These are phyloP conservation scores for Pontederia paniculata DNA, from an alignment of 176 grass and related monocot species.

Conservation along the genomic window DNA sequence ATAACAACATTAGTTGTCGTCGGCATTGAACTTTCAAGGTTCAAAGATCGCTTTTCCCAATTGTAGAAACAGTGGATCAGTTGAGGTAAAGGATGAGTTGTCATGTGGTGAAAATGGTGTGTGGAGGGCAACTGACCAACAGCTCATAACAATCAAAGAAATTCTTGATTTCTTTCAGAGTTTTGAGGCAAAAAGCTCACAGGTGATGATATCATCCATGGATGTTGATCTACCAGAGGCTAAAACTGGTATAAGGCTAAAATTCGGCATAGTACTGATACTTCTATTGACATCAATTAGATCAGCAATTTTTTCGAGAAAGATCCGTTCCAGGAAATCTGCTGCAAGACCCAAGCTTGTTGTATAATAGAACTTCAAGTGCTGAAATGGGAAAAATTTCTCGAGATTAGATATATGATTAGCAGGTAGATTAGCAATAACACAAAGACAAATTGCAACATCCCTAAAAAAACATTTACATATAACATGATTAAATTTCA, in stretches of 20 bases:
- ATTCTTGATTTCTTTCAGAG: slow-evolving; percentile 10
- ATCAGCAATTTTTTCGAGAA: slow-evolving; percentile 36
- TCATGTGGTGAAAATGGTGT: no score
- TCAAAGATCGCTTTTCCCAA: no score
- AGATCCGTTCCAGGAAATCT: slow-evolving; percentile 13
- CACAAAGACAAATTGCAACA: neutral
- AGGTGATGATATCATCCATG: slow-evolving; percentile 44
- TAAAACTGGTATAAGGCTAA: slow-evolving; percentile 62
- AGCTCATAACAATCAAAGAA: neutral
- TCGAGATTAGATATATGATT: neutral
- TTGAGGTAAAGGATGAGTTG: no score
- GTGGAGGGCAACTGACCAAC: no score
- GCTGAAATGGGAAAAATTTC: slow-evolving; percentile 25
- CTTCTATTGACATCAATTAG: slow-evolving; percentile 17
- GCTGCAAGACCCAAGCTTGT: slow-evolving; percentile 12
- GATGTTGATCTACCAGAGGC: slow-evolving; percentile 45
- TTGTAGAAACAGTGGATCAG: no score
- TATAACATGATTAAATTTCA: neutral
- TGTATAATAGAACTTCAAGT: slow-evolving; percentile 67
- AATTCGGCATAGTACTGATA: slow-evolving; percentile 12
- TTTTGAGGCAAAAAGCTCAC: slow-evolving; percentile 69
- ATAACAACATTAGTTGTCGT: no score
- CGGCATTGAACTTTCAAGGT: no score
- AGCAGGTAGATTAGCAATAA: slow-evolving; percentile 6
- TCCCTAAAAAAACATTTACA: neutral